Evolutionary conservation across 768 basidiomycete species (phyloP).

Genomic region (Mycena crocata): DNA sequence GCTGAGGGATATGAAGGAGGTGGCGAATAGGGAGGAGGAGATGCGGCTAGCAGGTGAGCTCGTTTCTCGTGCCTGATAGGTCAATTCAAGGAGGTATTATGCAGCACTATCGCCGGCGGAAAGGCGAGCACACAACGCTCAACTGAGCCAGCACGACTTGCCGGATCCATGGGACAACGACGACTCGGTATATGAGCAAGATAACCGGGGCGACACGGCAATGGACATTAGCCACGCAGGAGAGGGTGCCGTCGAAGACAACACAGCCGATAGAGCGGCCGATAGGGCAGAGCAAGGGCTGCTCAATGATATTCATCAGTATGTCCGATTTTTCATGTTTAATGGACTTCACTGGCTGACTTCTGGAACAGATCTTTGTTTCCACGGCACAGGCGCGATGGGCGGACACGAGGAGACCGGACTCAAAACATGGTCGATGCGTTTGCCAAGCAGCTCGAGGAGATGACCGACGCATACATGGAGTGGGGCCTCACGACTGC

Average conservation of each 20-base stretch:
- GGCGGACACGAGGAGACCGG: background rate
- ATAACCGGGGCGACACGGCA: background rate
- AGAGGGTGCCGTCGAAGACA: background rate
- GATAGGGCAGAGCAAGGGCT: background rate
- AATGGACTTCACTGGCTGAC: too few relatives aligned
- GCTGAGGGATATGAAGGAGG: background rate
- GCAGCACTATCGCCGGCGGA: background rate
- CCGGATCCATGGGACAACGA: background rate
- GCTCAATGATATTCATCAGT: background rate
- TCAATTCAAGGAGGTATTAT: background rate
- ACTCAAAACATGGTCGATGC: background rate
- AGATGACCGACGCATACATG: background rate
- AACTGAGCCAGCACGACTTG: background rate
- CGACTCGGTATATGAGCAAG: background rate
- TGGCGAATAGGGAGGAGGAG: background rate
- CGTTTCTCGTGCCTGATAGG: too few relatives aligned
- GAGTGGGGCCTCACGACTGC: background rate
- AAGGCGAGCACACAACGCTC: background rate
- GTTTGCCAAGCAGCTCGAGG: background rate
- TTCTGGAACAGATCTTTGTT: background rate
- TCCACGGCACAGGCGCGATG: background rate
- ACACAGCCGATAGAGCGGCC: background rate
- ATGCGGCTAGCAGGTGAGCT: background rate
- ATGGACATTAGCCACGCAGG: constrained; percentile 6
- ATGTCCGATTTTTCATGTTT: background rate